Conservation (phyloP, 108 stramenopile species). For the Heterococcus sp. region DNA sequence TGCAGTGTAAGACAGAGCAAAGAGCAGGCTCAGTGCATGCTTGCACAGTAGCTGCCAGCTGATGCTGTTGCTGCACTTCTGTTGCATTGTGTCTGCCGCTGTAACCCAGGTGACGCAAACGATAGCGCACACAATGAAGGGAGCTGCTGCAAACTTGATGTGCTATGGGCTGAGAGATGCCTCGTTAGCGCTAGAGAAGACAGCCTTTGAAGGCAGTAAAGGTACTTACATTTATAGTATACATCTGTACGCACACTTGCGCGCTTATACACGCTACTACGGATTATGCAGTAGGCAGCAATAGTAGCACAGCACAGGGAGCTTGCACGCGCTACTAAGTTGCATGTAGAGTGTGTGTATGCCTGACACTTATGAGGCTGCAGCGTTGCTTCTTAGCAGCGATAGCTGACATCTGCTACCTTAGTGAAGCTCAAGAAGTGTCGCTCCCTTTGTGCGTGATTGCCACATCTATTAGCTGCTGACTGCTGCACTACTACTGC, state of each 20-base stretch:
- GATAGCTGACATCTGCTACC: too few species aligned
- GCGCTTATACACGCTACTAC: neutral
- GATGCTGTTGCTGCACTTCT: too few species aligned
- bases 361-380: too few species aligned
- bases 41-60: too few species aligned
- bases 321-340: neutral
- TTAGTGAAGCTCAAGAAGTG: neutral
- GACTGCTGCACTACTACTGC: neutral
- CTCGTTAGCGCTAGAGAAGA: conserved; percentile 65
- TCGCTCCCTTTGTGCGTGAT: neutral
- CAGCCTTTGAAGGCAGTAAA: neutral
- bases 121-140: conserved; percentile 82
- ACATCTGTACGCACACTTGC: neutral
- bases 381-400: neutral
- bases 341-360: neutral
- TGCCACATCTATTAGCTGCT: neutral
- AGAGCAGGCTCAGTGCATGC: too few species aligned
- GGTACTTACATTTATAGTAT: neutral
- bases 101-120: neutral
- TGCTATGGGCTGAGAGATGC: conserved; percentile 69
- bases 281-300: neutral
- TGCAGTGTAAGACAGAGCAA: too few species aligned
- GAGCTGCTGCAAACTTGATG: conserved; percentile 85
- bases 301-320: neutral
- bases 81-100: too few species aligned